A percentile compares a stretch with the other conserved stretches of the same genome.
These are phyloP conservation scores for Elsinoe perseae DNA, from an alignment of 2,329 filamentous ascomycete genomes.

Conservation along the genomic window DNA sequence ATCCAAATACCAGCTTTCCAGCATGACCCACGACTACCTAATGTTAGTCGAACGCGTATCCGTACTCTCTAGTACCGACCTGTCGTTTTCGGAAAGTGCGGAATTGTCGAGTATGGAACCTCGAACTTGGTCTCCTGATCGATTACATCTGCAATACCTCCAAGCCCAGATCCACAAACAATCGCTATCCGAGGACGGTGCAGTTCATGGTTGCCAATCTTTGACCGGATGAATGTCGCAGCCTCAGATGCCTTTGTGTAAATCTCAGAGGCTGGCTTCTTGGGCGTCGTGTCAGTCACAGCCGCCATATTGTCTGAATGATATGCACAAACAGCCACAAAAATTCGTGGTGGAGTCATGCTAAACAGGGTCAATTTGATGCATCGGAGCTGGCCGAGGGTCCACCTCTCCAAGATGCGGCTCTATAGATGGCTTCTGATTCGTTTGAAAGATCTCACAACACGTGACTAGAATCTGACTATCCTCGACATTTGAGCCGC, in stretches of 20 bases:
- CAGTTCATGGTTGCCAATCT: constrained; percentile 44
- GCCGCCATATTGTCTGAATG: constrained; percentile 16
- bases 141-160: constrained; percentile 52
- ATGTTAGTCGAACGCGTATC: neutral
- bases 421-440: neutral
- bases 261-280: constrained; percentile 19
- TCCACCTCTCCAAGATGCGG: neutral
- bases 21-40: constrained; percentile 46
- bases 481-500: neutral
- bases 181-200: constrained; percentile 51
- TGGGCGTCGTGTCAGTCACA: constrained; percentile 14
- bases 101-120: constrained; percentile 52
- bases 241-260: constrained; percentile 44
- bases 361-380: neutral
- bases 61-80: constrained; percentile 36
- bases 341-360: neutral
- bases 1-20: constrained; percentile 57
- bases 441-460: neutral
- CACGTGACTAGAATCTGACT: neutral
- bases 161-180: constrained; percentile 57
- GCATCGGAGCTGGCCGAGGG: constrained; percentile 3
- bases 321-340: neutral
- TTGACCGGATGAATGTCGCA: constrained; percentile 41
- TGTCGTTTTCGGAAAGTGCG: constrained; percentile 53
- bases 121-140: constrained; percentile 44